phyloP scores from a whole-genome alignment of 2,329 filamentous ascomycete species.

The Talaromyces sp. region DNA sequence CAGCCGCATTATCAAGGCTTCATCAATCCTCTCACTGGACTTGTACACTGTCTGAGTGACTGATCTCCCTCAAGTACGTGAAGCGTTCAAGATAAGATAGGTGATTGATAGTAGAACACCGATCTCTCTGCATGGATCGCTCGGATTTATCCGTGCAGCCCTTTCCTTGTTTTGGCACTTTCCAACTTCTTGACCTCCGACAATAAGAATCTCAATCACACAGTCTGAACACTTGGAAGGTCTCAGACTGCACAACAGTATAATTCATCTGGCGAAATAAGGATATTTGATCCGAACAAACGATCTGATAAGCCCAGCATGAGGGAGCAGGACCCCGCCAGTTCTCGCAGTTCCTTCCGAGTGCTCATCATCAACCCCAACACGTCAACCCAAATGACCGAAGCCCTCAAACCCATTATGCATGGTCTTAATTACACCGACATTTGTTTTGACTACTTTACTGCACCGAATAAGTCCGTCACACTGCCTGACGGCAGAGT shows the following conservation, averaged over 20 bases:
- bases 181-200: background rate
- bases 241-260: background rate
- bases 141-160: background rate
- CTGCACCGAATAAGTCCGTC: conserved; percentile 32
- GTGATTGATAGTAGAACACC: background rate
- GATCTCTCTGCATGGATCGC: background rate
- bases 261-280: background rate
- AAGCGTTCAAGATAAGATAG: background rate
- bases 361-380: conserved; percentile 47
- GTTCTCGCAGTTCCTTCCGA: conserved; percentile 22
- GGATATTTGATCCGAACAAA: background rate
- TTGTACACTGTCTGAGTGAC: background rate
- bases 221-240: background rate
- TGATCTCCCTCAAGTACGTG: background rate
- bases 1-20: background rate
- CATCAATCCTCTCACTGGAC: background rate
- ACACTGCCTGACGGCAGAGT: conserved; percentile 29
- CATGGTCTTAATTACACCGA: conserved; percentile 35
- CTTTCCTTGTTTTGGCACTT: background rate
- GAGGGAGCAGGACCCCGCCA: conserved; percentile 7
- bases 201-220: background rate
- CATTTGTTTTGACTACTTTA: conserved; percentile 40
- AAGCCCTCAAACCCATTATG: conserved; percentile 40
- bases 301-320: background rate
- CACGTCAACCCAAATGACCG: conserved; percentile 44